Percentiles rank a stretch among this genome's conserved stretches.
phyloP scores from a whole-genome alignment of 202 grass and related monocot genomes.

The Hordeum pubiflorum region DNA sequence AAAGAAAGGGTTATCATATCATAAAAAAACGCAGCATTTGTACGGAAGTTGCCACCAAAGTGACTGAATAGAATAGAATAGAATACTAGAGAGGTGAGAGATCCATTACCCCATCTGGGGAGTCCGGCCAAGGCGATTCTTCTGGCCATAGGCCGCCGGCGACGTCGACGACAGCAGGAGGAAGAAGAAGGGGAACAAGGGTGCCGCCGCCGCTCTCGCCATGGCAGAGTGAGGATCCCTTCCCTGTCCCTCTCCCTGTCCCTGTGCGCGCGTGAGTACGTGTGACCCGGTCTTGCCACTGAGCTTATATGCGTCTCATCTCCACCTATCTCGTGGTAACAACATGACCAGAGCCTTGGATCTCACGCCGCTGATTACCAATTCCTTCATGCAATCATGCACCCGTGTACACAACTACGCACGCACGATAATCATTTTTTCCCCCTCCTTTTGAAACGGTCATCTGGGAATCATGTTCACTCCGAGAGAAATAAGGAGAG shows the following conservation, averaged over 20 bases:
- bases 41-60: not conserved
- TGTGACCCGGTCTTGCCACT: not conserved
- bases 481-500: too few species aligned
- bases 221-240: not conserved
- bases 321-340: too few species aligned
- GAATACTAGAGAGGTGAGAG: not conserved
- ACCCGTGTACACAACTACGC: too few species aligned
- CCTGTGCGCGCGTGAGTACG: too few species aligned
- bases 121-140: slow-evolving; percentile 55
- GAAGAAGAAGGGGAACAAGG: not conserved
- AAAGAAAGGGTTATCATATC: not conserved
- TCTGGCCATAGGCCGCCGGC: not conserved
- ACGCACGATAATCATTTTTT: too few species aligned
- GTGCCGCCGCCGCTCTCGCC: not conserved
- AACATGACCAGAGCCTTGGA: not conserved
- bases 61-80: not conserved
- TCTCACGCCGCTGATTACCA: not conserved
- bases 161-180: not conserved
- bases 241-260: not conserved
- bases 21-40: not conserved
- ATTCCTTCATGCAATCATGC: too few species aligned
- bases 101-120: slow-evolving; percentile 71
- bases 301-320: too few species aligned
- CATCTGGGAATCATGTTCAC: too few species aligned
- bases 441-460: too few species aligned